phyloP scores from a whole-genome alignment of 306 rosid species.

The Biancaea sappan region DNA sequence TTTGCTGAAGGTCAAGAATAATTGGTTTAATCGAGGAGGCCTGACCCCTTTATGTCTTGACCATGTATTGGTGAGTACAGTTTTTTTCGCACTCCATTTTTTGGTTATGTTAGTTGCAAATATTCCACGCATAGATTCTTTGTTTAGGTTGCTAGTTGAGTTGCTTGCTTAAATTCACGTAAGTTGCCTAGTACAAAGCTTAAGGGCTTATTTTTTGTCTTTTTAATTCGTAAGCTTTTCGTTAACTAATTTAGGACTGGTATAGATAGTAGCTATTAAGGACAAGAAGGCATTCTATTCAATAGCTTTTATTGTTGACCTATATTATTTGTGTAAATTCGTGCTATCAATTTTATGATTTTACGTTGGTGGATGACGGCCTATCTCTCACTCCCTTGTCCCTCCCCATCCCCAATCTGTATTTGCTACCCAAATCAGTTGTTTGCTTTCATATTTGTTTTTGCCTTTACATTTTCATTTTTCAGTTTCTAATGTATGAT shows the following conservation, averaged over 20 bases:
- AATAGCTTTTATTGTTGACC: background rate
- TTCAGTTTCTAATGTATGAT: constrained; percentile 69
- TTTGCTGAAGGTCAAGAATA: constrained; percentile 49
- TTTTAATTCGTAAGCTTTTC: background rate
- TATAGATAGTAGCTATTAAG: background rate
- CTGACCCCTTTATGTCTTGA: constrained; percentile 78
- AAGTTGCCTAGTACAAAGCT: background rate
- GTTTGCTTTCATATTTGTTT: constrained; percentile 17
- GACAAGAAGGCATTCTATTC: background rate
- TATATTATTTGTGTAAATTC: background rate
- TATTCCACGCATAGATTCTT: background rate
- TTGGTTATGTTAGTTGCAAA: background rate
- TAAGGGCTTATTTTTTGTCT: background rate
- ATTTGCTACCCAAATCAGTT: background rate
- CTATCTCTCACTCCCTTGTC: background rate
- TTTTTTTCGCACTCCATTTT: background rate
- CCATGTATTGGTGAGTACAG: constrained; percentile 66
- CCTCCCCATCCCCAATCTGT: background rate
- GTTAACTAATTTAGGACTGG: background rate
- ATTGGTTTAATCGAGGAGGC: constrained; percentile 85
- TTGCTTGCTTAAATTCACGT: background rate
- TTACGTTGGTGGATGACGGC: background rate
- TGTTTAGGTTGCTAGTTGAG: background rate
- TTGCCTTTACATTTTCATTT: constrained; percentile 37
- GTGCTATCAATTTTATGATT: background rate